Evolutionary conservation across 257 asterid genomes (phyloP).

Genomic region (Coffea eugenioides): DNA sequence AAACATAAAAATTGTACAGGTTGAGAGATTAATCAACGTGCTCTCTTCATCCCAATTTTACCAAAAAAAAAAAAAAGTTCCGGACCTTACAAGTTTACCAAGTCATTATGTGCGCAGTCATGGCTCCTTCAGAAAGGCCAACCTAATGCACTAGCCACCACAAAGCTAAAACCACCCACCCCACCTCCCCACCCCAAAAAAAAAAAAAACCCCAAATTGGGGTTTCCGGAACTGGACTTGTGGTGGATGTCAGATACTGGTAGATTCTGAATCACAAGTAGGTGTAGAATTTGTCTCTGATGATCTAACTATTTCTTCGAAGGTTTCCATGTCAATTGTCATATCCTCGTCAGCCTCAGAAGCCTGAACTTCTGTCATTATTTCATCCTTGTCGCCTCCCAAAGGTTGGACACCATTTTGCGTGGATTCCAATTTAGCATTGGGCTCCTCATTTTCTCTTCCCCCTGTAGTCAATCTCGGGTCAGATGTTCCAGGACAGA

Average conservation of each 20-base stretch:
- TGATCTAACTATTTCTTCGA: constrained; percentile 51
- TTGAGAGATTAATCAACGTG: neutral
- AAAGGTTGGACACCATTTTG: constrained; percentile 58
- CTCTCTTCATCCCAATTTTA: neutral
- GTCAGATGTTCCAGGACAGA: constrained; percentile 28
- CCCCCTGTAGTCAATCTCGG: constrained; percentile 42
- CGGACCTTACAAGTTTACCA: neutral
- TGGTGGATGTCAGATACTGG: neutral
- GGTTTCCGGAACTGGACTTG: neutral
- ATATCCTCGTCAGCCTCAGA: constrained; percentile 52
- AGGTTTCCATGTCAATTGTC: constrained; percentile 66
- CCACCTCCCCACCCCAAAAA: too few species aligned
- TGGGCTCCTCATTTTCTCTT: constrained; percentile 32
- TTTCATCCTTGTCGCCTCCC: constrained; percentile 60
- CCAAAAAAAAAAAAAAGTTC: neutral
- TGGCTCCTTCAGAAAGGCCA: neutral
- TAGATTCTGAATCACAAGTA: constrained; percentile 32
- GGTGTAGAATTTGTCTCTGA: constrained; percentile 60
- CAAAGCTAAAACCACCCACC: neutral
- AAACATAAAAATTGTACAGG: neutral
- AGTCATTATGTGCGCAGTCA: neutral
- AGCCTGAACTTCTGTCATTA: constrained; percentile 80
- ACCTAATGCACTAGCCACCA: neutral
- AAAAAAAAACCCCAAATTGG: too few species aligned
- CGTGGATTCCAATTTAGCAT: constrained; percentile 21